Evolutionary conservation across 2,329 filamentous ascomycete species (phyloP).

Genomic region (Ascosphaera apis): DNA sequence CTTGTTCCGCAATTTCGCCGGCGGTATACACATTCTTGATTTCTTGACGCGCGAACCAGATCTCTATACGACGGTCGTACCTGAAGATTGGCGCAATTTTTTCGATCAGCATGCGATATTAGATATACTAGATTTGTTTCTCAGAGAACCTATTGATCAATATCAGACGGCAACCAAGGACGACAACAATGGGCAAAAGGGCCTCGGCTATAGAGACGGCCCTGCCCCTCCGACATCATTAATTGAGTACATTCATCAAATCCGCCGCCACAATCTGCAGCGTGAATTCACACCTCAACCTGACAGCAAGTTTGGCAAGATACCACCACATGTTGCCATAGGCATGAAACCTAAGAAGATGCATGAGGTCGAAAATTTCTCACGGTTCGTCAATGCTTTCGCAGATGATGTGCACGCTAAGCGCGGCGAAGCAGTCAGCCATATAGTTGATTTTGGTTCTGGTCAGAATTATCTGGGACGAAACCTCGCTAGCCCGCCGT

Average conservation of each 20-base stretch:
- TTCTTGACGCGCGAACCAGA: conserved; percentile 76
- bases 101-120: conserved; percentile 49
- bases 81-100: conserved; percentile 60
- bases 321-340: conserved; percentile 51
- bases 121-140: conserved; percentile 55
- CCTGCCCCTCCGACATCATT: conserved; percentile 31
- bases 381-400: conserved; percentile 57
- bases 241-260: conserved; percentile 45
- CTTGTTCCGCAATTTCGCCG: conserved; percentile 71
- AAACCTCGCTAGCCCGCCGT: conserved; percentile 62
- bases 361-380: conserved; percentile 80
- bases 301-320: conserved; percentile 9
- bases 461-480: conserved; percentile 91
- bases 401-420: conserved; percentile 30
- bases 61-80: conserved; percentile 56
- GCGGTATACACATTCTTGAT: conserved; percentile 90
- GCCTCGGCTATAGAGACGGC: conserved; percentile 20
- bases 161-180: conserved; percentile 9
- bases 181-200: conserved; percentile 3
- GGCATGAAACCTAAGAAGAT: conserved; percentile 95
- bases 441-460: conserved; percentile 88
- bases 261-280: conserved; percentile 45
- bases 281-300: conserved; percentile 30
- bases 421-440: conserved; percentile 35
- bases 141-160: conserved; percentile 47